Conservation (phyloP, 2,329 filamentous ascomycete species). For the Thelonectria discophora region DNA sequence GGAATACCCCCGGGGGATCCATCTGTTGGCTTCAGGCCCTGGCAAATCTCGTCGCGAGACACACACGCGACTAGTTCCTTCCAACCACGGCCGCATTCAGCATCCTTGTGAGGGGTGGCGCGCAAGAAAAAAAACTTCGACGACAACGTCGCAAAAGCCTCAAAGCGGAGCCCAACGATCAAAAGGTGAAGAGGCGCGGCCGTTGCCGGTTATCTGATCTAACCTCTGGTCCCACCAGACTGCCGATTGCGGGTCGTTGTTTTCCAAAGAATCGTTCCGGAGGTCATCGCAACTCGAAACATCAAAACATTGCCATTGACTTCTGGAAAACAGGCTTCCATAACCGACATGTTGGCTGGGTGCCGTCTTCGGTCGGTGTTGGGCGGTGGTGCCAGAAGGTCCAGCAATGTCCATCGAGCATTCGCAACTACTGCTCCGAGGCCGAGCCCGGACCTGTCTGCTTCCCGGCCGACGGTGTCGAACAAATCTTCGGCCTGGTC, state of each 20-base stretch:
- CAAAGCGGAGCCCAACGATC: constrained; percentile 21
- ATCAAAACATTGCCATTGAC: background rate
- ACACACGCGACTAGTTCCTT: constrained; percentile 18
- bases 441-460: constrained; percentile 19
- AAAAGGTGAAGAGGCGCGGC: constrained; percentile 1
- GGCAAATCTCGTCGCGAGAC: background rate
- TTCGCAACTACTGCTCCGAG: constrained; percentile 27
- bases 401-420: constrained; percentile 19
- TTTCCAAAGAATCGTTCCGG: constrained; percentile 15
- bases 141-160: constrained; percentile 23
- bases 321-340: background rate
- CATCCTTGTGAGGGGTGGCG: constrained; percentile 8
- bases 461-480: constrained; percentile 11
- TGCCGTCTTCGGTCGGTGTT: constrained; percentile 31
- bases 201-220: constrained; percentile 23
- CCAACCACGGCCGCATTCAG: background rate
- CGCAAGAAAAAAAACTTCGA: constrained; percentile 7
- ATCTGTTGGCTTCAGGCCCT: background rate
- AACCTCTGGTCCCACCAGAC: constrained; percentile 14
- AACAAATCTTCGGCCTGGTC: constrained; percentile 38
- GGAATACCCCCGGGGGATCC: background rate
- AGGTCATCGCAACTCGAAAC: constrained; percentile 6
- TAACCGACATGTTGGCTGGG: constrained; percentile 31
- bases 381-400: constrained; percentile 27
- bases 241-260: constrained; percentile 20